Evolutionary conservation across 164 flowering plant genomes (phyloP), one percentile per base, ranked within the genome.

Genomic region (Annona cherimola): DNA sequence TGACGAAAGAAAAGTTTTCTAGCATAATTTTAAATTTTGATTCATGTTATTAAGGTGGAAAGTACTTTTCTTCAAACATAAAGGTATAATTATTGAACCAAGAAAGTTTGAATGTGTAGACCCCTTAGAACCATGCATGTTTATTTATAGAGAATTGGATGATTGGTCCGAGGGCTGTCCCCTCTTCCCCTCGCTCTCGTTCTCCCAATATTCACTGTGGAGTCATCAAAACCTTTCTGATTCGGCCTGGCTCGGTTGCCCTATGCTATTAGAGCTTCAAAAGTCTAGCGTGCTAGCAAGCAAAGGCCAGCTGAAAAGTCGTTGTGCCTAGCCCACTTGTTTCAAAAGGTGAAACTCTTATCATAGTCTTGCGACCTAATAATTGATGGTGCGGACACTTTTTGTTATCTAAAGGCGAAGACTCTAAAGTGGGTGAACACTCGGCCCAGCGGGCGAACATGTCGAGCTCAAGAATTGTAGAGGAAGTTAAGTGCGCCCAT

Each of bases 321-420:
- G 9, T 50, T 50, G 57, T 16, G 57, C 1, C 9, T 50, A 6
- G 57, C 14, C 14, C 57, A 1, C 9, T 50, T 50, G 57, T 8
- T 50, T 50, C 57, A 50, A 50, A 50, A 50, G 57, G 18, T 1
- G 14, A 50, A 50, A 50, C 35, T 26, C 35, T 26, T 1, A 26
- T 26, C 35, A 26, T 26, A 26, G 35, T 26, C 35, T 26, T 1
- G 35, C 1, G 35, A 26, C 35, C 1, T 42, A 39, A 65, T 65
- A 65, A 41, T 45, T 65, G 41, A 65, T 11, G 67, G 67, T 4
- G 67, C 45, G 45, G 18, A 65, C 67, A 65, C 19, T 65, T 40
- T 65, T 65, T 65, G 44, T 42, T 65, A 65, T 65, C 44, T 65
- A 42, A 65, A 41, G 68, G 67, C 19, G 1, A 63, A 63, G 66